Evolutionary conservation across 2,329 filamentous ascomycete genomes (phyloP), one percentile per base, ranked within the genome.

Genomic region (Beauveria scarabaeidicola): DNA sequence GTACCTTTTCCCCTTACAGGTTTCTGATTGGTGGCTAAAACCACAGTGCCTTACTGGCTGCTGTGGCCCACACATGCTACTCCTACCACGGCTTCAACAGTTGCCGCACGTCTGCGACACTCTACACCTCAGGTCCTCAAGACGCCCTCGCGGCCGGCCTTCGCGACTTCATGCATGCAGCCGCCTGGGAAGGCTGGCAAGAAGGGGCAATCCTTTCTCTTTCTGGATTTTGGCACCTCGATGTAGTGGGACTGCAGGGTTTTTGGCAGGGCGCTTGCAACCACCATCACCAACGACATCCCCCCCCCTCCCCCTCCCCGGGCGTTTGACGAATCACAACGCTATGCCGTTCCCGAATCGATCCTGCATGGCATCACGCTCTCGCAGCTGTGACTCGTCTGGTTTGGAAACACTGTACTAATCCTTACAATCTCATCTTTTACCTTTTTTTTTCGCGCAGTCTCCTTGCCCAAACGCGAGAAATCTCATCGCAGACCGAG

Each of bases 41-140:
- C n/a, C n/a, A n/a, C n/a, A n/a, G n/a, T n/a, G n/a, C n/a, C n/a
- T n/a, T n/a, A n/a, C n/a, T n/a, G n/a, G n/a, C n/a, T n/a, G n/a
- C n/a, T n/a, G n/a, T n/a, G n/a, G n/a, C n/a, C n/a, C n/a, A n/a
- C n/a, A n/a, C n/a, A n/a, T n/a, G n/a, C n/a, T n/a, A n/a, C n/a
- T n/a, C n/a, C n/a, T n/a, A n/a, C n/a, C n/a, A n/a, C n/a, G n/a
- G n/a, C n/a, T n/a, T n/a, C n/a, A n/a, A n/a, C n/a, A n/a, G n/a
- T n/a, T 60, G 58, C 58, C 58, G 41, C 58, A 60, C 43, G 17
- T 54, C 44, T 60, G 58, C 44, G 58, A 60, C 58, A 36, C 41
- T 46, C 29, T 3, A 7, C 15, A 23, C 47, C 17, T 51, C 55
- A n/a, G n/a, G n/a, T n/a, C n/a, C n/a, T n/a, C n/a, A n/a, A 52